Base-by-base conservation (phyloP, 495 filamentous ascomycete species). In the Aspergillus olivimuriae region DNA sequence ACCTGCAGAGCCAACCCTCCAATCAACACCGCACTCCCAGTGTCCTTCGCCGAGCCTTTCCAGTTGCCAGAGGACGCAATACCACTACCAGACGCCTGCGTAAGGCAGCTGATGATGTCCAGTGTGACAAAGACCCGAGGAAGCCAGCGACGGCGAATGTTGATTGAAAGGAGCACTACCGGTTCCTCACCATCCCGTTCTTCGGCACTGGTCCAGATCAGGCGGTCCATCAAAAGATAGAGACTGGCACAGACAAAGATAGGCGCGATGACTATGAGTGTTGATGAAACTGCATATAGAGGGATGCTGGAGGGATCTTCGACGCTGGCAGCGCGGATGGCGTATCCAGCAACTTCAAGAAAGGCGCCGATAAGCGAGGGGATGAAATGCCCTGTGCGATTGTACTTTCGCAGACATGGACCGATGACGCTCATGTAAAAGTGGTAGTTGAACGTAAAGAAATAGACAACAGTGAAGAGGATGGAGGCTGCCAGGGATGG, bases 11-110 rank as follows among this genome's bases (percentile, higher is more conserved):
- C 49, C 24, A 65, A 35, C 14, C 62, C 62, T 4, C 31, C 55
- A 33, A 65, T 56, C 44, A 65, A 39, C 16, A 62, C 57, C 2
- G 47, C 47, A 11, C 40, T 47, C 11, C 60, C 56, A 10, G 44
- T 47, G 20, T 52, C 44, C 23, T 57, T 47, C 15, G 44, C 43
- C 0, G 22, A 33, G 0, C 62, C 60, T 16, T 50, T 26, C 62
- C 64, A 68, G 33, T 58, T 43, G 2, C 48, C 51, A 9, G 62
- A 50, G 9, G 55, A 48, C 5, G 64, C 60, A 38, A 68, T 68
- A 6, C 43, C 54, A 17, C 57, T 57, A 0, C 64, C 64, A 1
- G 60, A 58, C 1, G 46, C 60, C 39, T 68, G 61, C 9, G 62
- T 62, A 11, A 68, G 33, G 32, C 51, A 61, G 2, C 56, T 53